Conservation (phyloP, 2,329 filamentous ascomycete genomes). For the Thermomyces lanuginosus region DNA sequence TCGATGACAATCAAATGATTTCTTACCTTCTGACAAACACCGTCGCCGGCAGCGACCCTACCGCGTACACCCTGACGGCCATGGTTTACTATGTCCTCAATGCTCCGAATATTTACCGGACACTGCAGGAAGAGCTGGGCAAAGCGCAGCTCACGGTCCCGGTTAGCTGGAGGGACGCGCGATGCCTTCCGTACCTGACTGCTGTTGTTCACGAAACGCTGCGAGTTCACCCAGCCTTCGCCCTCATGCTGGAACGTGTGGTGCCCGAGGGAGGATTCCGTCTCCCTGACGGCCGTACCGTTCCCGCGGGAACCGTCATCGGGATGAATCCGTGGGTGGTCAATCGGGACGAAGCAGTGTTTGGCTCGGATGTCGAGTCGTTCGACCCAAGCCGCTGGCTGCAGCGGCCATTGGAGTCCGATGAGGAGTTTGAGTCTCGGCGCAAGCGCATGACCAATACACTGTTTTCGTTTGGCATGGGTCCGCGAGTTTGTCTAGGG, state of each 20-base stretch:
- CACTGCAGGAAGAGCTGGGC: conserved; percentile 13
- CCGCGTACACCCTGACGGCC: conserved; percentile 16
- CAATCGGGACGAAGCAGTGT: conserved; percentile 10
- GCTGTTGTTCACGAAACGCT: conserved; percentile 8
- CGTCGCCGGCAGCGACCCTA: conserved; percentile 19
- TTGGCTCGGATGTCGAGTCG: conserved; percentile 11
- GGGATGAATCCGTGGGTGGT: conserved; percentile 15
- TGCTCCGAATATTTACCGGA: conserved; percentile 10
- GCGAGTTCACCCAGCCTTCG: conserved; percentile 7
- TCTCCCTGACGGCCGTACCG: conserved; percentile 7
- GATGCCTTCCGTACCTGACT: conserved; percentile 5
- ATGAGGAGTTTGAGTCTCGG: conserved; percentile 6
- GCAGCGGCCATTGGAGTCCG: conserved; percentile 5
- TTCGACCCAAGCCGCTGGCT: conserved; percentile 18
- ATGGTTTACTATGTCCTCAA: conserved; percentile 17
- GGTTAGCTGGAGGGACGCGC: conserved; percentile 4
- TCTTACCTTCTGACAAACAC: conserved; percentile 12
- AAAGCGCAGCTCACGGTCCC: conserved; percentile 7
- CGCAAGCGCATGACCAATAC: conserved; percentile 10
- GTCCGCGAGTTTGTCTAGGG: conserved; percentile 9
- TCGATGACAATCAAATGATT: conserved; percentile 9
- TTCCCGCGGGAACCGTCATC: conserved; percentile 12
- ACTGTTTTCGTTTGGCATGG: conserved; percentile 11
- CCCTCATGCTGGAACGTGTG: conserved; percentile 7
- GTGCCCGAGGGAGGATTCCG: conserved; percentile 6